Percentiles rank a stretch among this genome's conserved stretches.
These are phyloP conservation scores for Senna tora DNA, from an alignment of 306 rosid genomes.

Conservation along the genomic window DNA sequence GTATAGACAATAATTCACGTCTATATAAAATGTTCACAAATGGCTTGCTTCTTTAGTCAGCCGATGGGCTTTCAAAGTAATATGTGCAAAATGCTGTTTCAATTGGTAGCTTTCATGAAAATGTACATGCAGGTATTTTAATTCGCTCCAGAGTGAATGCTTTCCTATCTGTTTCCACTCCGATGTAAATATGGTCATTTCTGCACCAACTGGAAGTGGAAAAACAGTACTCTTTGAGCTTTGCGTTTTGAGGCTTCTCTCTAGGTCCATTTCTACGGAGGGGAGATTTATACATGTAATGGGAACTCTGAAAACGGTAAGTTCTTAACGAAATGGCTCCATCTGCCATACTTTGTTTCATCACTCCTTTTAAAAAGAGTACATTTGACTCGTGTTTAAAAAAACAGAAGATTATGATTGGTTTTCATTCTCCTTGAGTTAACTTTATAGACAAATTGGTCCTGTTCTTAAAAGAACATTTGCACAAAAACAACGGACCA, in stretches of 20 bases:
- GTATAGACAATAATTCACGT: constrained; percentile 23
- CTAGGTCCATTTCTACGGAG: constrained; percentile 68
- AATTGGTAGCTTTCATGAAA: background rate
- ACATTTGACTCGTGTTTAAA: background rate
- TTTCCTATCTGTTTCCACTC: constrained; percentile 89
- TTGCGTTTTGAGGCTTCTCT: constrained; percentile 88
- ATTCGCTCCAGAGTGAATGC: constrained; percentile 97
- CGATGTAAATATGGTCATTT: constrained; percentile 85
- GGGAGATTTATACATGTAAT: constrained; percentile 64
- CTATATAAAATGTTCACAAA: constrained; percentile 11
- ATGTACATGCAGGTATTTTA: constrained; percentile 70
- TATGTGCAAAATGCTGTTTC: background rate
- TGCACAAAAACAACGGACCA: constrained; percentile 10
- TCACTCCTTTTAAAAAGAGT: constrained; percentile 14
- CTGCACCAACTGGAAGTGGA: constrained; percentile 98
- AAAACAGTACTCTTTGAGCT: constrained; percentile 97
- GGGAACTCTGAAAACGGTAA: constrained; percentile 93
- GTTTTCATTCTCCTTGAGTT: constrained; percentile 28
- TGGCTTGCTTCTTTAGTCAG: constrained; percentile 17
- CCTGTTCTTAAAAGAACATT: constrained; percentile 6
- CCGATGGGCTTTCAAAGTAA: background rate
- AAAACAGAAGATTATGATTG: constrained; percentile 7
- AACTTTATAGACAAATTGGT: background rate
- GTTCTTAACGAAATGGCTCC: constrained; percentile 34
- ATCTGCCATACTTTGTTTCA: constrained; percentile 20